A percentile compares a stretch with the other conserved stretches of the same genome.
Conservation (phyloP, 345 rosid genomes). For the Combretum micranthum region DNA sequence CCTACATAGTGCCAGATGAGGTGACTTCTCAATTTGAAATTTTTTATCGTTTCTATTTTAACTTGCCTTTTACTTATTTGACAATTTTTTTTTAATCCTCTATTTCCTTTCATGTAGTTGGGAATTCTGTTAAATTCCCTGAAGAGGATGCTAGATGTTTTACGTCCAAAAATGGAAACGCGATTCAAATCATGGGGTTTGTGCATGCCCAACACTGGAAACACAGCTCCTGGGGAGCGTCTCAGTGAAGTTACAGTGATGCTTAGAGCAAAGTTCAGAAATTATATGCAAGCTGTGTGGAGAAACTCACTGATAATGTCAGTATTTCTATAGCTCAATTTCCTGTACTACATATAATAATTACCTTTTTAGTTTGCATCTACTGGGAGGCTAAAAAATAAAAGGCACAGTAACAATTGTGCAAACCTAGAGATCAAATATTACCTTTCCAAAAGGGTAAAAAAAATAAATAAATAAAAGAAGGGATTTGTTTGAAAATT, state of each 20-base stretch:
- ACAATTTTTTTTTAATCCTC: slow-evolving; percentile 11
- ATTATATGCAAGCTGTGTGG: slow-evolving; percentile 85
- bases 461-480: too few relatives aligned
- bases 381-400: not conserved
- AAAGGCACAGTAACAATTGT: not conserved
- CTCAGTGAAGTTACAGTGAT: slow-evolving; percentile 93
- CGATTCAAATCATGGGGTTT: slow-evolving; percentile 90
- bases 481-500: too few relatives aligned
- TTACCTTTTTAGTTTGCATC: not conserved
- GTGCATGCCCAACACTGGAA: slow-evolving; percentile 82
- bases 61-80: not conserved
- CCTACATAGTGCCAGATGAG: slow-evolving; percentile 85
- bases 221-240: slow-evolving; percentile 78
- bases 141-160: slow-evolving; percentile 91
- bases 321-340: slow-evolving; percentile 17
- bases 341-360: not conserved
- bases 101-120: slow-evolving; percentile 36
- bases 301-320: slow-evolving; percentile 87
- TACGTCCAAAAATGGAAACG: slow-evolving; percentile 72
- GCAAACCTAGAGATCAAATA: not conserved
- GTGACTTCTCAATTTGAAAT: slow-evolving; percentile 26
- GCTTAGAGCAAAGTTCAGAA: slow-evolving; percentile 87
- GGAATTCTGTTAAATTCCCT: slow-evolving; percentile 85
- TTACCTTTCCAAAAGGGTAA: too few relatives aligned
- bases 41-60: not conserved